Evolutionary conservation across 2,329 filamentous ascomycete genomes (phyloP), one percentile per base, ranked within the genome.

Genomic region (Cercospora sojina): DNA sequence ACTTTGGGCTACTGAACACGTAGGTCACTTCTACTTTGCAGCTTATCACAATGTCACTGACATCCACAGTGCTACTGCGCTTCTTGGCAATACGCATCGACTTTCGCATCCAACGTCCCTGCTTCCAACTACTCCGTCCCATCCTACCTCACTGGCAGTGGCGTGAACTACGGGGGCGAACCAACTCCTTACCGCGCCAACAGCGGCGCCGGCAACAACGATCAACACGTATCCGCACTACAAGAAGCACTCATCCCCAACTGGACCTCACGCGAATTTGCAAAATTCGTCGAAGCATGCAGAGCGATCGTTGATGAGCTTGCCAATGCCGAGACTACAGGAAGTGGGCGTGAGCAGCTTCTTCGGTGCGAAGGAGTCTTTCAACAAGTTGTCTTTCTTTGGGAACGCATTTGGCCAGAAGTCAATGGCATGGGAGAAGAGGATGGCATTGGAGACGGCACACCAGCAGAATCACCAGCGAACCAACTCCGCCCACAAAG

Each of bases 1-100:
- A n/a, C 84, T 93, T 25, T 93, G 90, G 88, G 88, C 87, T n/a
- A 92, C 89, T 1, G 91, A 94, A 78, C 86, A 84, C 69, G 81
- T 82, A 78, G 55, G 80, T 75, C 23, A 16, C 18, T 18, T 38
- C n/a, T 29, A 13, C 9, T 16, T 18, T 20, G 31, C 56, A 38
- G 25, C 10, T 47, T 25, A 18, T 47, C n/a, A n/a, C 27, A 2
- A 23, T 51, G 8, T 32, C 23, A 57, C 71, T 72, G 58, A 72
- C 64, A 18, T n/a, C 29, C 3, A 5, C 63, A 82, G 80, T 80
- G 78, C 73, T 83, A 83, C 67, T 80, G 80, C 61, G 76, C 76
- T 47, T 82, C 82, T 31, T 84, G 82, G 81, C 77, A 80, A 64
- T 83, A 83, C 64, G 81, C 82, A 53, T 76, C 79, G 20, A 80